These are phyloP conservation scores for Piper longum DNA, from an alignment of 164 flowering plant genomes.

Conservation along the genomic window DNA sequence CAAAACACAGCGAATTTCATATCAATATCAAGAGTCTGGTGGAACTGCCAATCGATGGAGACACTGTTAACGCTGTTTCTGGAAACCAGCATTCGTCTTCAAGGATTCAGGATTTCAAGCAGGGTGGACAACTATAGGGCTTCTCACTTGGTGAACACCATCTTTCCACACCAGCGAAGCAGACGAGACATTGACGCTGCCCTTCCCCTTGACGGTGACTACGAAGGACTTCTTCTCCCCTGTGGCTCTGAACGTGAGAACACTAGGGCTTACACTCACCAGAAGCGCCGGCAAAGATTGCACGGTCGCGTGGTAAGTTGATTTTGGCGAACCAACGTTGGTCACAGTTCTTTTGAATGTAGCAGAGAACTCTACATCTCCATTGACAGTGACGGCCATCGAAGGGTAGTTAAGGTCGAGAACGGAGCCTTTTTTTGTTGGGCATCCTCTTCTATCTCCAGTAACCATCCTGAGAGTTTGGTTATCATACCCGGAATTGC, in stretches of 20 bases:
- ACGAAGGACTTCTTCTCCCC: slow-evolving; percentile 31
- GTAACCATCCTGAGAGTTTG: slow-evolving; percentile 18
- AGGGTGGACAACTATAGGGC: slow-evolving; percentile 36
- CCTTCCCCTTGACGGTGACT: slow-evolving; percentile 14
- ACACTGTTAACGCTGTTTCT: background rate
- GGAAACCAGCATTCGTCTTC: background rate
- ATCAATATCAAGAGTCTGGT: no score
- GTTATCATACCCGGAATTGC: slow-evolving; percentile 33
- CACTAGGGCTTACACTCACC: slow-evolving; percentile 24
- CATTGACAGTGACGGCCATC: slow-evolving; percentile 10
- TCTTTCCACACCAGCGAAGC: slow-evolving; percentile 43
- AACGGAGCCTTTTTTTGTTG: slow-evolving; percentile 16
- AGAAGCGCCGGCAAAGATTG: slow-evolving; percentile 14
- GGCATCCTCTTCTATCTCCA: slow-evolving; percentile 26
- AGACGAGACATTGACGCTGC: background rate
- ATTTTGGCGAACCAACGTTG: slow-evolving; percentile 39
- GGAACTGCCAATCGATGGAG: no score
- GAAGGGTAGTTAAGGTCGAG: slow-evolving; percentile 61
- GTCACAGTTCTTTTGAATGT: slow-evolving; percentile 44
- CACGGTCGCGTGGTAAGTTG: slow-evolving; percentile 27
- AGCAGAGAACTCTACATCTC: slow-evolving; percentile 2
- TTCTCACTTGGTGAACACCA: slow-evolving; percentile 40
- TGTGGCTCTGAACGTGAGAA: slow-evolving; percentile 20
- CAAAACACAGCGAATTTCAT: no score
- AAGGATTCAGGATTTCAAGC: no score